Evolutionary conservation across 306 rosid genomes (phyloP), one percentile per base, ranked within the genome.

Genomic region (Vigna reflexopilosa): DNA sequence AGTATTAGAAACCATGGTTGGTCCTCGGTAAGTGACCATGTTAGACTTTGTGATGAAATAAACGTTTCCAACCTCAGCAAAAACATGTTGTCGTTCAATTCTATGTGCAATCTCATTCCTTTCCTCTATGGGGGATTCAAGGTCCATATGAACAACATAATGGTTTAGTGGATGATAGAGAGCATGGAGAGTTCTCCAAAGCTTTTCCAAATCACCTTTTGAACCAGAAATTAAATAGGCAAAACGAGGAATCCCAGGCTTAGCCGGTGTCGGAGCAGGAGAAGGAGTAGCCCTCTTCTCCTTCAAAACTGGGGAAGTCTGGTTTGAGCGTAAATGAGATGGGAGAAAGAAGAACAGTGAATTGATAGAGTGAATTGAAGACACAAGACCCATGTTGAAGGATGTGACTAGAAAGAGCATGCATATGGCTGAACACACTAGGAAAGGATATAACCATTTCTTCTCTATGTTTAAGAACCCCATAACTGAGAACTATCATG

Each of bases 1-100:
- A 66, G 98, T 95, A 80, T 92, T 89, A 68, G 98, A 86, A 50
- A 95, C 93, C 99, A 95, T 93, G 1, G 97, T 95, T 13, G 99
- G 99, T 71, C 99, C 99, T 85, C 91, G 87, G 30, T 95, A 95
- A 67, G 99, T 95, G 44, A 95, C 93, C 97, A 95, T 82, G 77
- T 95, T 95, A 67, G 98, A 92, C 86, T 91, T 95, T 48, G 76
- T 62, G n/a, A 93, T 86, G 75, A 91, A 78, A 68, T 81, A 89
- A 54, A 95, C 99, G 74, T 95, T 95, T 56, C 96, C 98, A 83
- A 87, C 81, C 88, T 86, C 83, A 6, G 72, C 22, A 61, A 93
- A 95, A 15, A 95, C 58, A 6, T 90, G 87, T 63, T 95, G 96
- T 17, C 83, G 90, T 4, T 88, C 90, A 67, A 95, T 82, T 72